Evolutionary conservation across 1,284 basidiomycete species (phyloP).

Genomic region (Melampsora larici-populina): DNA sequence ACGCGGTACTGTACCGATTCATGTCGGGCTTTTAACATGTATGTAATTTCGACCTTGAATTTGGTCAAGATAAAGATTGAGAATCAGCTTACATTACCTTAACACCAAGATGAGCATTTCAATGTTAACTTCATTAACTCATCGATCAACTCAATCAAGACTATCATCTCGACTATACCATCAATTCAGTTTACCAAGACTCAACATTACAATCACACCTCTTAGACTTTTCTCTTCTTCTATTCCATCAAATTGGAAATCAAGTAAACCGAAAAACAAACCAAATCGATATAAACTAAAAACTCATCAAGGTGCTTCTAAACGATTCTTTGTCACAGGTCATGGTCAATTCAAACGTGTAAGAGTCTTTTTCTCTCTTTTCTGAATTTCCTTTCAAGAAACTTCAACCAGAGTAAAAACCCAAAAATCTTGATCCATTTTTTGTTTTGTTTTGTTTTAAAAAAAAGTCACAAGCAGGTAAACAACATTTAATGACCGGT

Average conservation of each 20-base stretch:
- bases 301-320: conserved; percentile 37
- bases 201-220: not conserved
- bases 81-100: too few relatives aligned
- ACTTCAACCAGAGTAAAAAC: not conserved
- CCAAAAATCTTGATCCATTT: not conserved
- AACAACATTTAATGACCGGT: conserved; percentile 38
- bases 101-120: too few relatives aligned
- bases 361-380: not conserved
- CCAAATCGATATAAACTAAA: conserved; percentile 21
- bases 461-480: conserved; percentile 32
- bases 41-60: too few relatives aligned
- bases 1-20: too few relatives aligned
- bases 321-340: conserved; percentile 35
- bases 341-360: conserved; percentile 41
- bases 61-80: too few relatives aligned
- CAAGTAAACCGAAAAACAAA: conserved; percentile 16
- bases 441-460: not conserved
- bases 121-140: too few relatives aligned
- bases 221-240: conserved; percentile 1
- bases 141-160: too few relatives aligned
- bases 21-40: too few relatives aligned
- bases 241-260: conserved; percentile 20
- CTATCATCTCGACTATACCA: not conserved
- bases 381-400: too few relatives aligned
- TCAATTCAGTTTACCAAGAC: not conserved